These are phyloP conservation scores for Penicillium verhagenii DNA, from an alignment of 495 filamentous ascomycete species.

Conservation along the genomic window DNA sequence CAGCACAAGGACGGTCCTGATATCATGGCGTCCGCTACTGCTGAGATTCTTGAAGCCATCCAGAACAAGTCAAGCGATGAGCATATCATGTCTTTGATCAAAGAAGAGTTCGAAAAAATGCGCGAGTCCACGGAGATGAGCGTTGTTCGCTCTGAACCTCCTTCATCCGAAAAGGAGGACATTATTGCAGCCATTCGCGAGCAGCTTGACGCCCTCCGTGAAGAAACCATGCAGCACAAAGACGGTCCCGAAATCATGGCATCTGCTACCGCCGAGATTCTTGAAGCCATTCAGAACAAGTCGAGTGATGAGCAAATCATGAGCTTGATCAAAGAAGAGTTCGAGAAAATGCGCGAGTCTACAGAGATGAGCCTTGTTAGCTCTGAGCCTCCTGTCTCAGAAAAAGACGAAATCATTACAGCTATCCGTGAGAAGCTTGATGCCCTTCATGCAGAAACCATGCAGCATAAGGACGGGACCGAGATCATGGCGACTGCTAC, in stretches of 20 bases:
- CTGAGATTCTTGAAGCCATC: conserved; percentile 79
- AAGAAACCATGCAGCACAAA: conserved; percentile 57
- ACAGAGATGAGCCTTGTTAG: conserved; percentile 50
- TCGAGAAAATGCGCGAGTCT: conserved; percentile 80
- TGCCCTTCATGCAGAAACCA: conserved; percentile 65
- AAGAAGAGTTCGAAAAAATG: conserved; percentile 72
- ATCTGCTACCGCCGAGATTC: conserved; percentile 68
- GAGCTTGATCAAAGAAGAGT: conserved; percentile 64
- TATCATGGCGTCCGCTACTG: conserved; percentile 57
- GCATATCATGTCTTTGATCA: conserved; percentile 70
- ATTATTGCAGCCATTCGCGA: conserved; percentile 68
- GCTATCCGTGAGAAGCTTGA: conserved; percentile 74
- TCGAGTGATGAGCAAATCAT: conserved; percentile 55
- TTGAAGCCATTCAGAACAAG: conserved; percentile 69
- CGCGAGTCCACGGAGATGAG: conserved; percentile 66
- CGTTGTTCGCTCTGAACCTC: conserved; percentile 33
- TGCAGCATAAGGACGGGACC: conserved; percentile 49
- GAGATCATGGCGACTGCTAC: conserved; percentile 61
- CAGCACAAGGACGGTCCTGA: conserved; percentile 54
- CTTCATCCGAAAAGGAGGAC: conserved; percentile 48
- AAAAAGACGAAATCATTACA: conserved; percentile 66
- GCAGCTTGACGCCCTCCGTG: conserved; percentile 73
- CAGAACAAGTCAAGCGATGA: conserved; percentile 43
- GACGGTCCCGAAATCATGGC: conserved; percentile 56
- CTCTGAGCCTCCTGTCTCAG: conserved; percentile 21